Conservation (phyloP, 768 basidiomycete genomes). For the Kwoniella heveanensis region DNA sequence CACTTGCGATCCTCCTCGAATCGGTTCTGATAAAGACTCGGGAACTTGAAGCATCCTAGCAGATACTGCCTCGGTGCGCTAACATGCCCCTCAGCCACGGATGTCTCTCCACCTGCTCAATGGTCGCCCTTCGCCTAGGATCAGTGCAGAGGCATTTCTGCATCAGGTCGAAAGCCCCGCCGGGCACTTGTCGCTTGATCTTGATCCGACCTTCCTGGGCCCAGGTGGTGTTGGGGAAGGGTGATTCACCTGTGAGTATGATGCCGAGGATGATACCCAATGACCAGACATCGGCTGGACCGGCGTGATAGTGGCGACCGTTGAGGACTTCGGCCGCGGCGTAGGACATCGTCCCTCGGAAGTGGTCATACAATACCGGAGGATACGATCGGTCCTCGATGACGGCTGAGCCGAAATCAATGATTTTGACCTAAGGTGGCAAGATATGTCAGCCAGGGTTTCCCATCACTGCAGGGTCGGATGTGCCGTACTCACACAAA, state of each 20-base stretch:
- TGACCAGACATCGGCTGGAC: constrained; percentile 58
- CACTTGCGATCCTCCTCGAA: too few relatives aligned
- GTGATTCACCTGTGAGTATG: constrained; percentile 58
- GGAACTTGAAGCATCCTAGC: too few relatives aligned
- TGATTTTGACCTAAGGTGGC: constrained; percentile 82
- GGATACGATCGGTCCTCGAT: constrained; percentile 67
- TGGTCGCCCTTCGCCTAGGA: constrained; percentile 40
- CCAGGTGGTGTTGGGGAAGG: constrained; percentile 48
- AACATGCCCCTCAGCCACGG: constrained; percentile 36
- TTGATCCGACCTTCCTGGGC: constrained; percentile 41
- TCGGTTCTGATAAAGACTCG: too few relatives aligned
- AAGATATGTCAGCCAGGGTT: too few relatives aligned
- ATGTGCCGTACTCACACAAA: constrained; percentile 58
- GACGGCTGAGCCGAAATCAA: constrained; percentile 91
- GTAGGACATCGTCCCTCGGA: constrained; percentile 59
- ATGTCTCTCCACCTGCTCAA: constrained; percentile 45
- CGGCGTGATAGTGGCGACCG: constrained; percentile 56
- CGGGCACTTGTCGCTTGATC: constrained; percentile 34
- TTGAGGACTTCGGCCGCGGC: constrained; percentile 57
- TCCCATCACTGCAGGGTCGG: too few relatives aligned
- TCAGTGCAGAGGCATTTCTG: constrained; percentile 45
- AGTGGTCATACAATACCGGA: constrained; percentile 71
- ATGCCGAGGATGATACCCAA: constrained; percentile 59
- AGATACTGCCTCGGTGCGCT: constrained; percentile 29
- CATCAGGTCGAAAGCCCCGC: constrained; percentile 44